Evolutionary conservation across 495 filamentous ascomycete species (phyloP), one percentile per base, ranked within the genome.

Genomic region (Haplographium delicatum): DNA sequence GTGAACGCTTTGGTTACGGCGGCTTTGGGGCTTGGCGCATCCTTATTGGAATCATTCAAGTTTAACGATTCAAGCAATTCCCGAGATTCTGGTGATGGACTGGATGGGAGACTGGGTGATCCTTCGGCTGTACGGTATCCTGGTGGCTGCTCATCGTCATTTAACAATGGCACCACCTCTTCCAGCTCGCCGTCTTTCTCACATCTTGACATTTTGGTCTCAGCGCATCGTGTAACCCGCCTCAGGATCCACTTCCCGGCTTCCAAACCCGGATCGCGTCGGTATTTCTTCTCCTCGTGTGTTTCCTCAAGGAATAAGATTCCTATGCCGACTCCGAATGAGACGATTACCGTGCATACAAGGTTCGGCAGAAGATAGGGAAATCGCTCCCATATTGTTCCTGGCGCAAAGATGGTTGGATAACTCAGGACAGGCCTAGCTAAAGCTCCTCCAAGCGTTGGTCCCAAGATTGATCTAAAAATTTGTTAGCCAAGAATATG

Each of bases 331-430:
- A 98, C 83, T 8, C 91, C 89, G 31, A 87, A 68, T 15, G 83
- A 64, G 3, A 98, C 83, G 30, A 95, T 76, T 20, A 72, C 65
- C 49, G 91, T 82, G 65, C 94, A 96, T 51, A 98, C 85, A 26
- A 97, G 67, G 66, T 97, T 98, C 47, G 93, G 91, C 42, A 98
- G 81, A 46, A 97, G 78, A 64, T 95, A 98, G 0, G 93, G 93
- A 60, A 84, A 96, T 23, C 68, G 69, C 20, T 93, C 89, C 70
- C 91, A 89, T 44, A 97, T 73, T 11, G 82, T 82, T 41, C 81
- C 85, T 43, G 76, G 76, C 19, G 71, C 56, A 62, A 97, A 98
- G 15, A 87, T 27, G 34, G 57, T 69, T n/a, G 94, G 91, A 60
- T 90, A 91, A 56, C 73, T 89, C 43, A 78, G 74, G 62, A 88